Evolutionary conservation across 2,329 filamentous ascomycete species (phyloP).

Genomic region (Phyllosticta citriasiana): DNA sequence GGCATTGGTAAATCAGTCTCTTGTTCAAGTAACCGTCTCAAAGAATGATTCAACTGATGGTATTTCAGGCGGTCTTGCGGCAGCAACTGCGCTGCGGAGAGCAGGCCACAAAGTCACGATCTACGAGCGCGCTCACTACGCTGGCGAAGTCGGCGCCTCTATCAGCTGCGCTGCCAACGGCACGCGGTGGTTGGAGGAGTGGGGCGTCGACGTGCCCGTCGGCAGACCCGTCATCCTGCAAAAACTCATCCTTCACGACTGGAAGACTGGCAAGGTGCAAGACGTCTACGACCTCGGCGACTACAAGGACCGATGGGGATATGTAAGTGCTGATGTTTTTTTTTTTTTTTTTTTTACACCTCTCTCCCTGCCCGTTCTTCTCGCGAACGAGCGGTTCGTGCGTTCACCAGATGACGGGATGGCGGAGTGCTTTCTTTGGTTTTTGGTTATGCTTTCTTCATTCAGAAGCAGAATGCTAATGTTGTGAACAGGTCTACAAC

Average conservation of each 20-base stretch:
- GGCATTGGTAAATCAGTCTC: constrained; percentile 36
- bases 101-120: constrained; percentile 49
- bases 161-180: constrained; percentile 55
- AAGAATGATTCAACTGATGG: neutral
- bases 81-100: constrained; percentile 42
- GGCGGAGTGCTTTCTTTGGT: no score
- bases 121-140: constrained; percentile 57
- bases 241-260: constrained; percentile 60
- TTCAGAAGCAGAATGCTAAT: neutral
- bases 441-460: no score
- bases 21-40: neutral
- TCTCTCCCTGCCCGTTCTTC: neutral
- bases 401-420: no score
- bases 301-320: constrained; percentile 57
- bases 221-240: constrained; percentile 56
- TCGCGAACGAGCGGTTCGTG: constrained; percentile 12
- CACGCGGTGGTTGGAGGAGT: constrained; percentile 59
- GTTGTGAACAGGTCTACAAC: constrained; percentile 39
- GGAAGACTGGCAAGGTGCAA: constrained; percentile 56
- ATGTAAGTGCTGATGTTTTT: neutral
- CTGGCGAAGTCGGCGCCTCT: constrained; percentile 51
- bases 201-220: constrained; percentile 53
- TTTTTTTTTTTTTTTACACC: no score
- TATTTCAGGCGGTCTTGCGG: constrained; percentile 35
- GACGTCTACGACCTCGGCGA: constrained; percentile 55